Evolutionary conservation across 768 basidiomycete species (phyloP), one percentile per base, ranked within the genome.

Genomic region (Cystobasidium ongulense): DNA sequence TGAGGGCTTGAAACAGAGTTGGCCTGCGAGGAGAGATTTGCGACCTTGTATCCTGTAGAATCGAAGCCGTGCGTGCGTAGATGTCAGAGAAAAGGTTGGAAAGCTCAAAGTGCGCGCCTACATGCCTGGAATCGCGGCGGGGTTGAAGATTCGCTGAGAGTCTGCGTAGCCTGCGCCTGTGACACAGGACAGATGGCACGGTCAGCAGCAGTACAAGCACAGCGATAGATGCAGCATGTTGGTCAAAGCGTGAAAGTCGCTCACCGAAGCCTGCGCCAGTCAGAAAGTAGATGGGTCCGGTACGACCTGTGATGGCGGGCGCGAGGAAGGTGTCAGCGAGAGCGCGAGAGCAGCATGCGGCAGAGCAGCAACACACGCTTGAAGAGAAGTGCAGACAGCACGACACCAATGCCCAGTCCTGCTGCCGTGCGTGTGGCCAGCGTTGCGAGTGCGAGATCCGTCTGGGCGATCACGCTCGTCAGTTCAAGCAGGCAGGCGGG

Each of bases 381-480:
- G 87, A 95, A 94, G 81, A 93, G 84, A 77, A 95, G 86, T 76
- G 94, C 92, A 43, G 90, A 92, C 50, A 89, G 87, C 74, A 94
- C 86, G 76, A 95, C 90, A 75, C 92, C 92, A 41, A 86, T 88
- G 79, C 91, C 87, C 82, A 95, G 90, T 70, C 92, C 92, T 74
- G 94, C 86, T 63, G 91, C 91, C 65, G 89, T 86, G 83, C 93
- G 94, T 74, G 94, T 90, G 78, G 94, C 83, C 63, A 89, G 83
- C 82, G 91, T 90, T 76, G 90, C 89, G 81, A 90, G 72, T 76
- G 80, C 79, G 41, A 78, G 76, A 68, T 81, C 81, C 50, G 79
- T 81, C 81, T 81, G 71, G 1, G 11, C 23, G 29, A 52, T 54
- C n/a, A 71, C 31, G 17, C 33, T 66, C 10, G n/a, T 27, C 27